Evolutionary conservation across 805 yeast genomes (phyloP).

Genomic region (Schwanniomyces occidentalis): DNA sequence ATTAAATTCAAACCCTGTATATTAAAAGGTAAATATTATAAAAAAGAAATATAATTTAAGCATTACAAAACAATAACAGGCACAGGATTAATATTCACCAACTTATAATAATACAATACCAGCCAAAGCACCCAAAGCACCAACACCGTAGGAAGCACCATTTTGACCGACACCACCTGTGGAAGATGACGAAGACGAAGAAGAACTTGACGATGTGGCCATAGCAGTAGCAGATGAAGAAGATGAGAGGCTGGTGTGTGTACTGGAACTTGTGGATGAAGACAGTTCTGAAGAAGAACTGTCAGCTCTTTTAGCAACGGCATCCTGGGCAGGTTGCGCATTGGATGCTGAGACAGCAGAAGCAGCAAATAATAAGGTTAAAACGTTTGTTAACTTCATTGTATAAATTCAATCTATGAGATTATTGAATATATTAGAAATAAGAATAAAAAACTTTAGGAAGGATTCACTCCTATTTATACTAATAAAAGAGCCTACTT

Average conservation of each 20-base stretch:
- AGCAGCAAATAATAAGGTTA: slow-evolving; percentile 4
- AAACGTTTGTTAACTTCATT: slow-evolving; percentile 4
- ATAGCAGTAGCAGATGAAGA: slow-evolving; percentile 3
- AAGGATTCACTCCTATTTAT: no score
- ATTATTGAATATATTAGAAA: no score
- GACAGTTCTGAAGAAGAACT: slow-evolving; percentile 9
- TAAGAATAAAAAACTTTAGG: no score
- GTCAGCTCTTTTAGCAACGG: slow-evolving; percentile 3
- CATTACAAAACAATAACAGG: background rate
- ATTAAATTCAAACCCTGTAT: no score
- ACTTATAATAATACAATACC: slow-evolving; percentile 28
- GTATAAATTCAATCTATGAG: background rate
- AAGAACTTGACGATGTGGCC: slow-evolving; percentile 4
- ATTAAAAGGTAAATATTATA: no score
- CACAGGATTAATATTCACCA: no score
- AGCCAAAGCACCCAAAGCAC: slow-evolving; percentile 25
- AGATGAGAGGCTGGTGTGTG: slow-evolving; percentile 5
- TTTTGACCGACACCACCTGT: slow-evolving; percentile 10
- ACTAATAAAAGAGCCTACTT: no score
- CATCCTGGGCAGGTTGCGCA: no score
- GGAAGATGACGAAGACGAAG: no score
- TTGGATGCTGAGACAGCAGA: slow-evolving; percentile 6
- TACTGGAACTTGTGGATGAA: slow-evolving; percentile 5
- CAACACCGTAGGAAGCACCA: slow-evolving; percentile 15
- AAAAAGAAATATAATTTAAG: no score